phyloP scores from a whole-genome alignment of 495 filamentous ascomycete species.

The Talaromyces trachyspermus region DNA sequence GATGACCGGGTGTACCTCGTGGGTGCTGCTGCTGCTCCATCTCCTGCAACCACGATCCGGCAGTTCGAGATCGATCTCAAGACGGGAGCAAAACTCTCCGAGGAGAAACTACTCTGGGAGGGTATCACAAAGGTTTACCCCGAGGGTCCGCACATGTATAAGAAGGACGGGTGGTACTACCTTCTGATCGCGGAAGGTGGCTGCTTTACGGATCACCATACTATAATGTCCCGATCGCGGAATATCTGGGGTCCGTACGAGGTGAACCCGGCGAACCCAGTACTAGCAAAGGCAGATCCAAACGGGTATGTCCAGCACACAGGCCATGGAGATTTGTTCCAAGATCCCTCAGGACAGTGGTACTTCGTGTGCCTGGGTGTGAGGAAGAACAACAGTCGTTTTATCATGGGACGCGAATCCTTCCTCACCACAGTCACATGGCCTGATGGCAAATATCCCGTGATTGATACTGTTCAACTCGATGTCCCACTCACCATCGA shows the following conservation, averaged over 20 bases:
- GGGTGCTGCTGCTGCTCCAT: slow-evolving; percentile 12
- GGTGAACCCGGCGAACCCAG: slow-evolving; percentile 39
- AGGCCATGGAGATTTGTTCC: slow-evolving; percentile 31
- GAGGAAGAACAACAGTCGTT: slow-evolving; percentile 30
- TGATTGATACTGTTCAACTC: slow-evolving; percentile 8
- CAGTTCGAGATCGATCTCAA: slow-evolving; percentile 31
- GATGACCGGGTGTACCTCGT: slow-evolving; percentile 22
- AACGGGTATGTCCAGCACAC: slow-evolving; percentile 28
- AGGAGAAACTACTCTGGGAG: slow-evolving; percentile 43
- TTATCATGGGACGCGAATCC: slow-evolving; percentile 55
- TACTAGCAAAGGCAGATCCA: slow-evolving; percentile 47
- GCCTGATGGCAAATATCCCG: slow-evolving; percentile 25
- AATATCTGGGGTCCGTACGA: slow-evolving; percentile 50
- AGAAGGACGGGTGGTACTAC: slow-evolving; percentile 59
- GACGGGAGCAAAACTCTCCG: slow-evolving; percentile 26
- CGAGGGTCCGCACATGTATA: slow-evolving; percentile 61
- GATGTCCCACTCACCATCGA: neutral
- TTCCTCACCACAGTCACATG: slow-evolving; percentile 47
- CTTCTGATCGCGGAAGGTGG: slow-evolving; percentile 63
- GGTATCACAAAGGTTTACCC: slow-evolving; percentile 46
- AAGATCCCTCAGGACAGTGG: slow-evolving; percentile 45
- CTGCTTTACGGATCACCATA: slow-evolving; percentile 47
- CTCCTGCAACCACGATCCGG: slow-evolving; percentile 31
- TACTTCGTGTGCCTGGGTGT: slow-evolving; percentile 46
- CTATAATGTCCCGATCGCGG: slow-evolving; percentile 43